A percentile compares a stretch with the other conserved stretches of the same genome.
These are phyloP conservation scores for Trypanosoma congolense DNA, from an alignment of 208 protist genomes.

Conservation along the genomic window DNA sequence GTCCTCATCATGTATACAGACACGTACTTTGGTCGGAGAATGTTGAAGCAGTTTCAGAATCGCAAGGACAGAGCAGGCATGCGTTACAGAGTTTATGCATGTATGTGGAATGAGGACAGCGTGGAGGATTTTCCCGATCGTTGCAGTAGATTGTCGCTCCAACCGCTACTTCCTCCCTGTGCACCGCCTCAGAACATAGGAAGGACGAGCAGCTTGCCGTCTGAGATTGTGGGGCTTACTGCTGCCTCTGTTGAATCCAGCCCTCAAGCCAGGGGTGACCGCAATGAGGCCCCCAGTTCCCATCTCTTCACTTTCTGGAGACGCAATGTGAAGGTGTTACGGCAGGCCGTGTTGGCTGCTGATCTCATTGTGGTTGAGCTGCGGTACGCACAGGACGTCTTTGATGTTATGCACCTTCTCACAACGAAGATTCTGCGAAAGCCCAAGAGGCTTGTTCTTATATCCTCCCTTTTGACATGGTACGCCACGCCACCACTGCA, in stretches of 20 bases:
- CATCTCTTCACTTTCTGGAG: conserved; percentile 49
- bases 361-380: conserved; percentile 84
- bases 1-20: conserved; percentile 81
- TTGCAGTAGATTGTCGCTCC: not conserved
- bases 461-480: conserved; percentile 89
- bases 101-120: conserved; percentile 58
- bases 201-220: not conserved
- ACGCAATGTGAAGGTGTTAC: conserved; percentile 45
- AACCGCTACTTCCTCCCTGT: not conserved
- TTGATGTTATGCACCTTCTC: conserved; percentile 72
- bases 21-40: conserved; percentile 64
- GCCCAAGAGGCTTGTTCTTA: conserved; percentile 77
- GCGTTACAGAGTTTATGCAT: conserved; percentile 63
- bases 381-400: conserved; percentile 76
- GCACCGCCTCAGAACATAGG: not conserved
- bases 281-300: not conserved
- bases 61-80: not conserved
- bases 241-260: too few species aligned
- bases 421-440: conserved; percentile 52
- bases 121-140: conserved; percentile 17
- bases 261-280: too few species aligned
- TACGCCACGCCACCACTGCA: conserved; percentile 71
- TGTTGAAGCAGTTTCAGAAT: conserved; percentile 51
- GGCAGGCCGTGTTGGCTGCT: conserved; percentile 47
- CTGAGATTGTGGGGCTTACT: too few species aligned